A percentile compares a stretch with the other conserved stretches of the same genome.
Conservation (phyloP, 1,284 basidiomycete species). For the Apiotrichum sp. region DNA sequence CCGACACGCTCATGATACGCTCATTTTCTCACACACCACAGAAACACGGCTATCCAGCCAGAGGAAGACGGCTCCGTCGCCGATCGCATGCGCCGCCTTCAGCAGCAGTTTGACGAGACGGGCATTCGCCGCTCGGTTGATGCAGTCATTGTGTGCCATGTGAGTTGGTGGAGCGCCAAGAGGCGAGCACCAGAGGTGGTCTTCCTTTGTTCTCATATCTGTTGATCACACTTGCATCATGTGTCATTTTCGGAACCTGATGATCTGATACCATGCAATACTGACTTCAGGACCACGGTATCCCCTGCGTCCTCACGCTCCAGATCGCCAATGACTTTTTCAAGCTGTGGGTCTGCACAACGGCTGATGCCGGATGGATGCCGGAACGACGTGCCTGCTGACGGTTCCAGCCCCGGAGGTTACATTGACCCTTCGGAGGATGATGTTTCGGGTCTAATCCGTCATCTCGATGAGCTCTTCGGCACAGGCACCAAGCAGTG, state of each 20-base stretch:
- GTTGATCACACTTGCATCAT: no score
- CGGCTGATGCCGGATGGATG: neutral
- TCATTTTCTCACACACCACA: neutral
- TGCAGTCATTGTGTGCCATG: conserved; percentile 90
- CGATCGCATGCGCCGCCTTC: conserved; percentile 75
- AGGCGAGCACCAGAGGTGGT: no score
- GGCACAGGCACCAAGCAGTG: conserved; percentile 59
- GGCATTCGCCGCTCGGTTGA: conserved; percentile 92
- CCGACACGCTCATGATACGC: neutral
- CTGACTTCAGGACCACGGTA: conserved; percentile 62
- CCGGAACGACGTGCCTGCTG: neutral
- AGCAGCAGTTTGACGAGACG: conserved; percentile 94
- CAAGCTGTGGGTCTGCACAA: conserved; percentile 68
- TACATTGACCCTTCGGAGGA: conserved; percentile 94
- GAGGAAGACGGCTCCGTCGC: conserved; percentile 95
- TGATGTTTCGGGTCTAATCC: conserved; percentile 81
- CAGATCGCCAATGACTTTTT: conserved; percentile 99
- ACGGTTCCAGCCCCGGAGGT: conserved; percentile 73
- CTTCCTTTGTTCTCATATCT: no score
- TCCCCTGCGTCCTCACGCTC: conserved; percentile 92
- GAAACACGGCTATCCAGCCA: conserved; percentile 59
- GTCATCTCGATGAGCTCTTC: conserved; percentile 77
- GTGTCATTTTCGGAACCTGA: no score
- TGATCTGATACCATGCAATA: no score
- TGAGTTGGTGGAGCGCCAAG: conserved; percentile 30